These are phyloP conservation scores for Dioscorea alata DNA, from an alignment of 106 monocot genomes.

Conservation along the genomic window DNA sequence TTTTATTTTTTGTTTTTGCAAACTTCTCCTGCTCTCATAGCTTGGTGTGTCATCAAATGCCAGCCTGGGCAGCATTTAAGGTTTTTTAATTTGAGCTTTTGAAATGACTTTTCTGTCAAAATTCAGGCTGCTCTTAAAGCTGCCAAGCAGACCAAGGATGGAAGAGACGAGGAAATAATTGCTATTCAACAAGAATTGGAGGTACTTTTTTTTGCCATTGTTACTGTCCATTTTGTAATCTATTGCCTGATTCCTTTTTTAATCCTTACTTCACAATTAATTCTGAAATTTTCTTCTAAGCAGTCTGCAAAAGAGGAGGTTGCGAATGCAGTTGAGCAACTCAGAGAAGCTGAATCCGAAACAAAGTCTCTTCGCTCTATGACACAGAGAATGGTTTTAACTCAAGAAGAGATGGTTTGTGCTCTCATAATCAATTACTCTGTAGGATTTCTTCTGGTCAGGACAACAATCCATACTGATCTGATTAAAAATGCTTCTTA, in stretches of 20 bases:
- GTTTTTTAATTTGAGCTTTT: too few species aligned
- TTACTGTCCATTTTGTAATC: too few species aligned
- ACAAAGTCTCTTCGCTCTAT: constrained; percentile 59
- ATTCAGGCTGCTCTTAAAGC: constrained; percentile 78
- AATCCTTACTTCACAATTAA: neutral
- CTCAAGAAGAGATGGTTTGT: constrained; percentile 88
- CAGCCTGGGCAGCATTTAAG: too few species aligned
- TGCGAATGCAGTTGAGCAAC: constrained; percentile 38
- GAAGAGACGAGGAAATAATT: constrained; percentile 71
- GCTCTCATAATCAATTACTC: neutral
- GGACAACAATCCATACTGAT: neutral
- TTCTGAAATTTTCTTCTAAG: neutral
- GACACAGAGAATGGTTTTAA: constrained; percentile 86
- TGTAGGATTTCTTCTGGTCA: neutral
- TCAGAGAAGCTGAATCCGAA: constrained; percentile 77
- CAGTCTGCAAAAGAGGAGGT: constrained; percentile 74
- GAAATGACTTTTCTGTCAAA: too few species aligned
- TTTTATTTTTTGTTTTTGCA: too few species aligned
- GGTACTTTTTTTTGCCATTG: constrained; percentile 21
- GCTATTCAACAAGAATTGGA: constrained; percentile 51
- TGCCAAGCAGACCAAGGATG: constrained; percentile 67
- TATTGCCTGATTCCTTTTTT: neutral
- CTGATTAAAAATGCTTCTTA: neutral
- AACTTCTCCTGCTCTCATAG: too few species aligned
- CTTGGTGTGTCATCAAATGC: too few species aligned